These are phyloP conservation scores for Vaccinium darrowii DNA, from an alignment of 148 eudicot genomes.

Conservation along the genomic window DNA sequence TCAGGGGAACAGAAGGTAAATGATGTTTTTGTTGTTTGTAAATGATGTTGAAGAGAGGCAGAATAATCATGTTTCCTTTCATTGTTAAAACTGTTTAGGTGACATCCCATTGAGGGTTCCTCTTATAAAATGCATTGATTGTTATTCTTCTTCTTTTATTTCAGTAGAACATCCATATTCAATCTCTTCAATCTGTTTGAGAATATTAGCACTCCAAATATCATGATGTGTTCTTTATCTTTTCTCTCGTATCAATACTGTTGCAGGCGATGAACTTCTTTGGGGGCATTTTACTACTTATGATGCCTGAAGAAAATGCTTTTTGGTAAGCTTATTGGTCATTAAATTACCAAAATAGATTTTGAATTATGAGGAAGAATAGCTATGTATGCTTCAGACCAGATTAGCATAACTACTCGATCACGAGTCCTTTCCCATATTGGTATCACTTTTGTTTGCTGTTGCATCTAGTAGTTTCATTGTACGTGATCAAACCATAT, in stretches of 20 bases:
- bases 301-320: constrained; percentile 99
- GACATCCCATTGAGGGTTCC: constrained; percentile 7
- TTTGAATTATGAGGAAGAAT: background rate
- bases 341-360: background rate
- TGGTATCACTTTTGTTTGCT: background rate
- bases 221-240: constrained; percentile 4
- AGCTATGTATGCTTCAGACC: background rate
- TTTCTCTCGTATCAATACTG: constrained; percentile 14
- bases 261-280: constrained; percentile 98
- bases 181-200: background rate
- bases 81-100: background rate
- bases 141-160: background rate
- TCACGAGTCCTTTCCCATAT: background rate
- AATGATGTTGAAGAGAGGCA: background rate
- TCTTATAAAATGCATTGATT: background rate
- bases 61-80: background rate
- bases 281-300: constrained; percentile 81
- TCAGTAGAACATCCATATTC: background rate
- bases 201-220: background rate
- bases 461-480: background rate
- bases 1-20: background rate
- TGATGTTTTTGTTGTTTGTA: constrained; percentile 6
- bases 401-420: background rate
- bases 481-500: background rate
- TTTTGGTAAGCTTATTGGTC: constrained; percentile 67